Percentiles rank a stretch among this genome's conserved stretches.
These are phyloP conservation scores for Leccinum boreale DNA, from an alignment of 768 basidiomycete genomes.

Conservation along the genomic window DNA sequence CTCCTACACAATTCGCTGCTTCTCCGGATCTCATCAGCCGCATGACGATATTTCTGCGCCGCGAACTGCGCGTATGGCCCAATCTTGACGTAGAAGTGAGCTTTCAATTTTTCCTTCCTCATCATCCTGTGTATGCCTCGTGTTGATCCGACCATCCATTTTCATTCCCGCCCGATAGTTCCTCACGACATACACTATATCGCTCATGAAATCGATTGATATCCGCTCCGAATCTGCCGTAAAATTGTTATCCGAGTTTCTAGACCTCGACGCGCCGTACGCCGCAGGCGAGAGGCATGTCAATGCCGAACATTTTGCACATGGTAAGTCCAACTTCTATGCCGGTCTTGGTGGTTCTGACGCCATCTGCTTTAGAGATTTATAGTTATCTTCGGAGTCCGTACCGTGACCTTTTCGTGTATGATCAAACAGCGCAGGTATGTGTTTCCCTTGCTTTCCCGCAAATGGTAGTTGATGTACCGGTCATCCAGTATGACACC, in stretches of 20 bases:
- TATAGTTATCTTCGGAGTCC: conserved; percentile 89
- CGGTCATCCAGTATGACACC: conserved; percentile 53
- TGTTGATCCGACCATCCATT: conserved; percentile 11
- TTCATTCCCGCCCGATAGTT: conserved; percentile 50
- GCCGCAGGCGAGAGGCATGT: conserved; percentile 51
- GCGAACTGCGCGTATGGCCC: conserved; percentile 86
- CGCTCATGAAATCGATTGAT: conserved; percentile 90
- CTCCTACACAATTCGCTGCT: conserved; percentile 76
- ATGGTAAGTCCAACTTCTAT: conserved; percentile 53
- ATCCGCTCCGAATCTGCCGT: conserved; percentile 88
- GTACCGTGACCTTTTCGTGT: conserved; percentile 76
- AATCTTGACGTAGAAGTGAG: conserved; percentile 86
- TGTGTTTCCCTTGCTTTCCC: conserved; percentile 1
- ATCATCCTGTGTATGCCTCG: not conserved
- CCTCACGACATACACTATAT: conserved; percentile 82
- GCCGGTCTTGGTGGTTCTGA: not conserved
- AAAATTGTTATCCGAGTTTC: conserved; percentile 79
- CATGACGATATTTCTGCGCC: conserved; percentile 75
- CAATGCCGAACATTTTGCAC: conserved; percentile 92
- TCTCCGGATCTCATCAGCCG: conserved; percentile 73
- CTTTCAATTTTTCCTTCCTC: conserved; percentile 1
- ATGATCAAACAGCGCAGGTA: conserved; percentile 83
- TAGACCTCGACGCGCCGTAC: conserved; percentile 71
- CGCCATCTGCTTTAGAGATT: conserved; percentile 52
- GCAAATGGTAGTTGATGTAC: conserved; percentile 4